Conservation (phyloP, 768 basidiomycete species). For the Podaxis sp. region DNA sequence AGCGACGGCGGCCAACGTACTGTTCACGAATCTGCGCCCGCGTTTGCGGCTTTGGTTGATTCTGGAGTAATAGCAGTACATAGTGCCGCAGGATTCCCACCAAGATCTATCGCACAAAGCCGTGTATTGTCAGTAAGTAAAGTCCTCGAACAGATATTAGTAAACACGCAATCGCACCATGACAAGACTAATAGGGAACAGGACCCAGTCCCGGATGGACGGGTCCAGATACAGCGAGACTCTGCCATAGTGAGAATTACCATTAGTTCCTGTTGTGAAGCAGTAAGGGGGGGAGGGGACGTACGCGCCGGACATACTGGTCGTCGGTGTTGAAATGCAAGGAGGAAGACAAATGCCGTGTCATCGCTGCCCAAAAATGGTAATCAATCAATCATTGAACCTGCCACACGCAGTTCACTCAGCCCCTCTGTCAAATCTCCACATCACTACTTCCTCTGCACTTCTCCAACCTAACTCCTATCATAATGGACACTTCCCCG, state of each 20-base stretch:
- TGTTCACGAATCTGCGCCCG: constrained; percentile 87
- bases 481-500: constrained; percentile 78
- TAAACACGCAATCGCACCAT: constrained; percentile 61
- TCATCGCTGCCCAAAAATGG: background rate
- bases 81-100: constrained; percentile 94
- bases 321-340: background rate
- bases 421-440: constrained; percentile 4
- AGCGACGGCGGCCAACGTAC: constrained; percentile 47
- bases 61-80: constrained; percentile 82
- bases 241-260: constrained; percentile 27
- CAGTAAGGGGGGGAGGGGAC: constrained; percentile 24
- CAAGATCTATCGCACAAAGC: constrained; percentile 62
- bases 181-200: constrained; percentile 95
- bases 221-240: constrained; percentile 81
- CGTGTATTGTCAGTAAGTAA: background rate
- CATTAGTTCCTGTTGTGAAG: background rate
- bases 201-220: constrained; percentile 91
- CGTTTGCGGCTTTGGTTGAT: constrained; percentile 77
- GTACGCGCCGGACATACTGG: constrained; percentile 40
- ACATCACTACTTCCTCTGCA: too few relatives aligned
- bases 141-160: background rate
- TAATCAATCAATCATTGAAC: background rate
- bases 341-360: background rate
- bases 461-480: background rate
- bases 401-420: constrained; percentile 4